These are phyloP conservation scores for Chaetoceros muelleri DNA, from an alignment of 108 stramenopile genomes.

Conservation along the genomic window DNA sequence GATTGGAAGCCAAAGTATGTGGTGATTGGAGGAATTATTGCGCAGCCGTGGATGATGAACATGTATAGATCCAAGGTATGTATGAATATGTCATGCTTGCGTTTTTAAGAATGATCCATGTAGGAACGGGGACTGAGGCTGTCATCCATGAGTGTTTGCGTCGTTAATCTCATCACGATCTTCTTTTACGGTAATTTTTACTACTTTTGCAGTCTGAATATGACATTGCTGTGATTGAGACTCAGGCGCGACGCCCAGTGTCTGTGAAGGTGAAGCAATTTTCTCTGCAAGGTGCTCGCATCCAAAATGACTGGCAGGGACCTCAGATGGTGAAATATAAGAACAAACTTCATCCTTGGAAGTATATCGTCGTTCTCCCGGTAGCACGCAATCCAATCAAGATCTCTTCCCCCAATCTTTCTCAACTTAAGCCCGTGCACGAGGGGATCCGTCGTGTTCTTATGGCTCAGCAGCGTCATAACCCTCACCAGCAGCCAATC, in stretches of 20 bases:
- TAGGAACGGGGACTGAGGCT: not conserved
- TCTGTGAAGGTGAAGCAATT: slow-evolving; percentile 90
- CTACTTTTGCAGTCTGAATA: slow-evolving; percentile 53
- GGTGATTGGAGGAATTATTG: slow-evolving; percentile 88
- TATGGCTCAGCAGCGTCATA: slow-evolving; percentile 59
- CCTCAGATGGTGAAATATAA: slow-evolving; percentile 91
- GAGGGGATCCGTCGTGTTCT: slow-evolving; percentile 78
- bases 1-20: slow-evolving; percentile 90
- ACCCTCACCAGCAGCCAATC: not conserved
- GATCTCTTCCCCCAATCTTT: slow-evolving; percentile 77
- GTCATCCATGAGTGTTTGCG: not conserved
- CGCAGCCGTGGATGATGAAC: slow-evolving; percentile 90
- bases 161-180: not conserved
- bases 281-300: slow-evolving; percentile 76
- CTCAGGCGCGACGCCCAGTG: slow-evolving; percentile 78
- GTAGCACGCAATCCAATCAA: slow-evolving; percentile 83
- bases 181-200: not conserved
- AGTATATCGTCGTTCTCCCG: slow-evolving; percentile 78
- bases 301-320: slow-evolving; percentile 88
- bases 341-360: slow-evolving; percentile 85
- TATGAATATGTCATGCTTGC: not conserved
- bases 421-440: slow-evolving; percentile 71
- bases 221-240: slow-evolving; percentile 88
- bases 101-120: not conserved
- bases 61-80: slow-evolving; percentile 88